Base-by-base conservation (phyloP, 192 early-diverging fungal species). In the Lunasporangiospora selenospora region DNA sequence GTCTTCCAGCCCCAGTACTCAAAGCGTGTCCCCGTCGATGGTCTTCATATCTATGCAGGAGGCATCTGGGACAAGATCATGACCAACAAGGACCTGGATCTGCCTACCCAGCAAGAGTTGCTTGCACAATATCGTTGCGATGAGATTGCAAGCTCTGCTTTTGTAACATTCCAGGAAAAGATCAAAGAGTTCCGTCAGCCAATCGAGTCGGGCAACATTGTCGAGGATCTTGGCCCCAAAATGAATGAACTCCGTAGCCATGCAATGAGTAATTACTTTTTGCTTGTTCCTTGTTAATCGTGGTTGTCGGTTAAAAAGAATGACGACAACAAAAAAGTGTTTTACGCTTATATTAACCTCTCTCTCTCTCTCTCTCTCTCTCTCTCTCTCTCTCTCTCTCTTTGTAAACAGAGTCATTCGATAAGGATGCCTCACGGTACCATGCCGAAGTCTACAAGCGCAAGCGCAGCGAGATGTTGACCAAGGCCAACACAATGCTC, bases 71-170 rank as follows among this genome's bases (percentile, higher is more conserved):
- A 95, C 47, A 95, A 95, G 80, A 96, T 99, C 41, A 81, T 92
- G 54, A 86, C 88, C 76, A 98, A 97, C 80, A 90, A 92, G 56
- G 98, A 99, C 58, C 81, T 99, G 54, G 98, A 99, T 81, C 82
- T 99, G 33, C 98, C 98, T 5, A 98, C 96, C 6, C 98, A 99
- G 70, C 97, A 98, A 81, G 93, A 98, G 75, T 76, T 99, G 43
- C 84, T 99, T 46, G 98, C 98, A 27, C 95, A 98, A 82, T 98
- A 93, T 77, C 90, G 98, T 44, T 99, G 98, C 75, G 98, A 99
- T 51, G 98, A 99, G 77, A 98, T 99, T 73, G 87, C 92, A 27
- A 85, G 77, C 75, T 77, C 80, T 1, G 92, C 88, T 0, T 88
- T 92, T 75, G 86, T 82, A 12, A 71, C 69, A 8, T 98, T 98